Evolutionary conservation across 805 yeast species (phyloP), one percentile per base, ranked within the genome.

Genomic region (Barnettozyma sp.): DNA sequence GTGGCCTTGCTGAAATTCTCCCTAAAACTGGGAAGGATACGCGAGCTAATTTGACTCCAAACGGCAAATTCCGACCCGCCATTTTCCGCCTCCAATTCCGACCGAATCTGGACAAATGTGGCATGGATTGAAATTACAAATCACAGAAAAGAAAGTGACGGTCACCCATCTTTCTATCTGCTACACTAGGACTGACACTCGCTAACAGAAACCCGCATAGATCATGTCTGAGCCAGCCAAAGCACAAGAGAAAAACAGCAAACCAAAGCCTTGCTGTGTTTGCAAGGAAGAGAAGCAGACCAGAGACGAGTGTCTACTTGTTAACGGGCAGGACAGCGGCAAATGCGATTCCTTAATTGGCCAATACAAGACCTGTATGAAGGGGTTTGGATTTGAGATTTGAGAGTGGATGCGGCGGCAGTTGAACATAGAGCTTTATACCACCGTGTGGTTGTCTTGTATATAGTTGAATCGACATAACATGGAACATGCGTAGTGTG

Each of bases 191-290:
- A n/a, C n/a, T n/a, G n/a, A n/a, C n/a, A n/a, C n/a, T n/a, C n/a
- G n/a, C n/a, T n/a, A n/a, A n/a, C n/a, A n/a, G n/a, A n/a, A n/a
- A n/a, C n/a, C n/a, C n/a, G n/a, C n/a, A n/a, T n/a, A 13, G 4
- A 27, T 14, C 8, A 40, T 35, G 40, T 31, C 43, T 10, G 38
- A 40, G 34, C 47, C 53, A 41, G 42, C 26, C 23, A 39, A 43
- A 31, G 37, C 38, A 9, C 33, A 22, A 33, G 38, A 38, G 36
- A 34, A 24, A n/a, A n/a, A n/a, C n/a, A n/a, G n/a, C 43, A 80
- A 85, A 55, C 94, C 94, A 45, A 90, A 88, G 63, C 97, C 98
- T 40, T 90, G 98, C 62, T 90, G 97, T 55, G 97, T 90, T 16
- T 92, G 97, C 60, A 73, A 79, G 48, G 82, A 82, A 22, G 86